Conservation (phyloP, 2,329 filamentous ascomycete genomes). For the Graphilbum ipis-grandicollis region DNA sequence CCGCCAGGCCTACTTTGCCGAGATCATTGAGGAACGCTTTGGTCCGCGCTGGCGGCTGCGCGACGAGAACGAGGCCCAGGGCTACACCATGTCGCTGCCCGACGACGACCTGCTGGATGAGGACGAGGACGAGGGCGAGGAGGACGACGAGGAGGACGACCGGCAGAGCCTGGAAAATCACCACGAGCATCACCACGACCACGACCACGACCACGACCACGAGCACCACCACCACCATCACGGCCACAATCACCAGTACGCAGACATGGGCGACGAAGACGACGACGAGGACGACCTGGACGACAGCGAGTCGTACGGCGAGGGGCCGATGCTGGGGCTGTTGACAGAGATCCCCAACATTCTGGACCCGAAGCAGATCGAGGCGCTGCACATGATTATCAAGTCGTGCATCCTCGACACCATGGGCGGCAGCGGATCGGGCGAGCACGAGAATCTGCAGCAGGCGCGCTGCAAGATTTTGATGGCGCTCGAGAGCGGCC, state of each 20-base stretch:
- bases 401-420: conserved; percentile 78
- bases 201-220: conserved; percentile 8
- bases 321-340: conserved; percentile 65
- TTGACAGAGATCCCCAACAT: conserved; percentile 91
- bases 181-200: conserved; percentile 15
- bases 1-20: conserved; percentile 39
- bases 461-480: conserved; percentile 81
- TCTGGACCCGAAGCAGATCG: conserved; percentile 84
- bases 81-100: conserved; percentile 3
- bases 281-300: conserved; percentile 40
- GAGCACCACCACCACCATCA: conserved; percentile 6
- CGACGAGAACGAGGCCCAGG: conserved; percentile 18
- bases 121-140: conserved; percentile 1
- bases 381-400: conserved; percentile 91
- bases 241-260: conserved; percentile 13
- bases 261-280: conserved; percentile 16
- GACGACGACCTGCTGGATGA: background rate
- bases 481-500: conserved; percentile 74
- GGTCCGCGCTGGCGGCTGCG: conserved; percentile 23
- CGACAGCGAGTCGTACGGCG: conserved; percentile 63
- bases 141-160: conserved; percentile 17
- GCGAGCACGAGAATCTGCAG: conserved; percentile 65
- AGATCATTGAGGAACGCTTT: conserved; percentile 40
- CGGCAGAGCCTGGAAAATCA: background rate
- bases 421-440: conserved; percentile 53